Percentiles rank a stretch among this genome's conserved stretches.
phyloP scores from a whole-genome alignment of 2,329 filamentous ascomycete species.

The Colletotrichum endophyticum region DNA sequence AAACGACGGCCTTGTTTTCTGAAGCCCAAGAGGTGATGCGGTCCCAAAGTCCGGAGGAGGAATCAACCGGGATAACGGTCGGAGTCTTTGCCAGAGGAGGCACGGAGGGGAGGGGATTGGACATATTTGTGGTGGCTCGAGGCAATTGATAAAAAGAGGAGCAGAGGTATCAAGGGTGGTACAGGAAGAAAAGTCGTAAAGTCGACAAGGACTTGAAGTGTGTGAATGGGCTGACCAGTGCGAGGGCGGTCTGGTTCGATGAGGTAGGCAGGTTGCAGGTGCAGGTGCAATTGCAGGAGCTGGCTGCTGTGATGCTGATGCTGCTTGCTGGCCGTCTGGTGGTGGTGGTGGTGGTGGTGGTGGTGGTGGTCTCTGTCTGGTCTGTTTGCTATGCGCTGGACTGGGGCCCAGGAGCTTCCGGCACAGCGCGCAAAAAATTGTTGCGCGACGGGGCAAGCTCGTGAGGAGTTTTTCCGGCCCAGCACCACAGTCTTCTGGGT shows the following conservation, averaged over 20 bases:
- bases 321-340: neutral
- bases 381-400: conserved; percentile 14
- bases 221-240: conserved; percentile 14
- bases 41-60: conserved; percentile 81
- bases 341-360: neutral
- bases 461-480: conserved; percentile 20
- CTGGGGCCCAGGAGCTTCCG: neutral
- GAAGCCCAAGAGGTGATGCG: conserved; percentile 90
- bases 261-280: conserved; percentile 34
- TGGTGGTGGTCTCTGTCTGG: neutral
- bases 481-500: neutral
- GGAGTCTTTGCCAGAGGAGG: conserved; percentile 46
- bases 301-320: conserved; percentile 12
- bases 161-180: conserved; percentile 19
- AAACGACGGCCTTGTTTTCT: conserved; percentile 94
- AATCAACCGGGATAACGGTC: conserved; percentile 52
- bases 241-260: conserved; percentile 24
- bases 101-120: conserved; percentile 53
- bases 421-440: conserved; percentile 21
- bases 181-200: neutral
- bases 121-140: conserved; percentile 35
- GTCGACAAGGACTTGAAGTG: neutral
- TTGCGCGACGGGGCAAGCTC: conserved; percentile 21
- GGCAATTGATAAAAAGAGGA: conserved; percentile 25
- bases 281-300: conserved; percentile 22